phyloP scores from a whole-genome alignment of 495 filamentous ascomycete species.

The Podospora conica region DNA sequence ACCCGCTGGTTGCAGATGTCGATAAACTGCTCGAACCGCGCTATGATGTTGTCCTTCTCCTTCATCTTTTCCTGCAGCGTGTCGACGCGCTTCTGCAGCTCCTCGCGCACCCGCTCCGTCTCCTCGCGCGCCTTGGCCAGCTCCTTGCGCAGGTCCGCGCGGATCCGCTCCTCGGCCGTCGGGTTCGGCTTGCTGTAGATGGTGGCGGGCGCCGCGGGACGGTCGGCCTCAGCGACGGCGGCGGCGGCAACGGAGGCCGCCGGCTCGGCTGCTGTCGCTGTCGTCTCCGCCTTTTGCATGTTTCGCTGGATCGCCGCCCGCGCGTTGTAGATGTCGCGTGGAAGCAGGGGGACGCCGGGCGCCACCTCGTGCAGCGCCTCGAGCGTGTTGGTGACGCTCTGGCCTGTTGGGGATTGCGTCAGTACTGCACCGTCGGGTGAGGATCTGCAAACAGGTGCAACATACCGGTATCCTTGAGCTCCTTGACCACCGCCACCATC shows the following conservation, averaged over 20 bases:
- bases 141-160: conserved; percentile 47
- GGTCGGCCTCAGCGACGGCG: conserved; percentile 41
- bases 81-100: conserved; percentile 45
- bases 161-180: conserved; percentile 49
- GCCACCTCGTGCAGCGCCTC: conserved; percentile 51
- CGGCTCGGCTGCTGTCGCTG: conserved; percentile 40
- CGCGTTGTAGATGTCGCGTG: conserved; percentile 53
- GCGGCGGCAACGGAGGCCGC: conserved; percentile 34
- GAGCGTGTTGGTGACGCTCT: conserved; percentile 49
- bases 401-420: conserved; percentile 34
- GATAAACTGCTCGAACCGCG: conserved; percentile 55
- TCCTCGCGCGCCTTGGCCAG: conserved; percentile 45
- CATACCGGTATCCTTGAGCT: conserved; percentile 49
- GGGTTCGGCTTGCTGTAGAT: conserved; percentile 53
- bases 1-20: conserved; percentile 54
- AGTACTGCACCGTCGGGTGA: neutral
- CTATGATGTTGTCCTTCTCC: conserved; percentile 49
- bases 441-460: conserved; percentile 1
- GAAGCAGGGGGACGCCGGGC: conserved; percentile 47
- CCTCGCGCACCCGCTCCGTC: conserved; percentile 42
- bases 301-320: conserved; percentile 53
- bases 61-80: conserved; percentile 42
- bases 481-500: conserved; percentile 52
- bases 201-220: conserved; percentile 29
- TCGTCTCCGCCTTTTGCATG: conserved; percentile 47